Evolutionary conservation across 345 rosid genomes (phyloP).

Genomic region (Gossypium ekmanianum): DNA sequence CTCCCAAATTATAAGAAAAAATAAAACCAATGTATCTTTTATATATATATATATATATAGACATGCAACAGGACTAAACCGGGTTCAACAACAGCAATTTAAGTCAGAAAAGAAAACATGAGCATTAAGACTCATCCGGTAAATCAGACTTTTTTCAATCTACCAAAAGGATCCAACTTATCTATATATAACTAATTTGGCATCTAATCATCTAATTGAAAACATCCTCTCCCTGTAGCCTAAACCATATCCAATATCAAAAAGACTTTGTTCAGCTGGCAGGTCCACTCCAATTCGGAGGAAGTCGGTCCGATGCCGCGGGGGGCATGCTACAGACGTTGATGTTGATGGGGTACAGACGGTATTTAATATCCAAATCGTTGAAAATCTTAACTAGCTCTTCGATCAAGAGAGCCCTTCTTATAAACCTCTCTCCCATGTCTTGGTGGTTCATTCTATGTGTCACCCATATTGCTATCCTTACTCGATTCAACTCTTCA

Average conservation of each 20-base stretch:
- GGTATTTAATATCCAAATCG: constrained; percentile 69
- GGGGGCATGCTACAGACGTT: constrained; percentile 54
- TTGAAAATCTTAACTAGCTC: constrained; percentile 65
- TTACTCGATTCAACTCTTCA: constrained; percentile 51
- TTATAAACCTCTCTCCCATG: constrained; percentile 59
- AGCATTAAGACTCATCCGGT: not conserved
- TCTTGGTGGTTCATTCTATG: constrained; percentile 81
- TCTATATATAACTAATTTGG: not conserved
- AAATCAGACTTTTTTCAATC: not conserved
- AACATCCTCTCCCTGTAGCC: not conserved
- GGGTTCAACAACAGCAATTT: not conserved
- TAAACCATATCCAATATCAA: not conserved
- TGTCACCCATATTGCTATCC: constrained; percentile 60
- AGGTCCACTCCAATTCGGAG: constrained; percentile 29
- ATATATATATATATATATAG: too few species aligned
- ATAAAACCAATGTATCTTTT: too few species aligned
- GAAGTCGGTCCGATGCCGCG: constrained; percentile 29
- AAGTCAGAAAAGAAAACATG: not conserved
- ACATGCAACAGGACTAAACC: not conserved
- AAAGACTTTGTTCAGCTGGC: constrained; percentile 6
- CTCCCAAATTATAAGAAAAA: too few species aligned
- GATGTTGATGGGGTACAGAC: constrained; percentile 57
- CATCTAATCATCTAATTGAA: not conserved
- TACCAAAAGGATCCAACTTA: not conserved
- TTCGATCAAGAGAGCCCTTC: constrained; percentile 66